Conservation (phyloP, 2,329 filamentous ascomycete species). For the Phaeosphaeriaceae sp. region DNA sequence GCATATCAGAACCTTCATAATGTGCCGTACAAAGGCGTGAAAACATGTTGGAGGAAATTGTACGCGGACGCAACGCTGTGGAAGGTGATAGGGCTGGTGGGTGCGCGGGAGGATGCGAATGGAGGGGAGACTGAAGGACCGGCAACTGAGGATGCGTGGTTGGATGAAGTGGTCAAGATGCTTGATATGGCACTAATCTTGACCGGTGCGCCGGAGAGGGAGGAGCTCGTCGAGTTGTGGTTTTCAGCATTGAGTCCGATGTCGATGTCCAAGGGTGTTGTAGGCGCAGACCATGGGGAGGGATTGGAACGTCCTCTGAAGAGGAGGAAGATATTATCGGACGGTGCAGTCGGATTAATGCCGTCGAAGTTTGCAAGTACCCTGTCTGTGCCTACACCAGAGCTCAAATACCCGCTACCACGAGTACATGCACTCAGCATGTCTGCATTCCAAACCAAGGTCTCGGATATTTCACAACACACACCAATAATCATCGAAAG, state of each 20-base stretch:
- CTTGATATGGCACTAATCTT: conserved; percentile 82
- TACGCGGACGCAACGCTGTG: conserved; percentile 75
- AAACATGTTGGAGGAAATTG: conserved; percentile 71
- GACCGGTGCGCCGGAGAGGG: conserved; percentile 55
- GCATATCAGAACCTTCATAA: conserved; percentile 73
- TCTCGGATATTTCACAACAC: conserved; percentile 27
- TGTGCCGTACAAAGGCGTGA: conserved; percentile 71
- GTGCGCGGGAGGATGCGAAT: conserved; percentile 10
- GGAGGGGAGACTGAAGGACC: conserved; percentile 11
- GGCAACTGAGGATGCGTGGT: conserved; percentile 45
- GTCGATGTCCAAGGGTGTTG: conserved; percentile 1
- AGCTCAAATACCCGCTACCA: conserved; percentile 27
- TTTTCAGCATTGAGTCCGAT: conserved; percentile 56
- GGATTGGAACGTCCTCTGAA: conserved; percentile 21
- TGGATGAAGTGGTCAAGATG: conserved; percentile 67
- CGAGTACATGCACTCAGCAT: conserved; percentile 27
- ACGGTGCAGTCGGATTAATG: background rate
- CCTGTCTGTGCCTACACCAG: conserved; percentile 9
- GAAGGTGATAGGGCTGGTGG: conserved; percentile 56
- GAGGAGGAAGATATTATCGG: conserved; percentile 17
- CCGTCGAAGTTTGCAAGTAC: conserved; percentile 24
- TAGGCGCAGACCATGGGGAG: background rate
- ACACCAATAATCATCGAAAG: conserved; percentile 73
- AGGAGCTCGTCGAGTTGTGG: conserved; percentile 54
- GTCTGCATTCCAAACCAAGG: conserved; percentile 36